phyloP scores from a whole-genome alignment of 139 green algal genomes.

The Micractinium sp. region DNA sequence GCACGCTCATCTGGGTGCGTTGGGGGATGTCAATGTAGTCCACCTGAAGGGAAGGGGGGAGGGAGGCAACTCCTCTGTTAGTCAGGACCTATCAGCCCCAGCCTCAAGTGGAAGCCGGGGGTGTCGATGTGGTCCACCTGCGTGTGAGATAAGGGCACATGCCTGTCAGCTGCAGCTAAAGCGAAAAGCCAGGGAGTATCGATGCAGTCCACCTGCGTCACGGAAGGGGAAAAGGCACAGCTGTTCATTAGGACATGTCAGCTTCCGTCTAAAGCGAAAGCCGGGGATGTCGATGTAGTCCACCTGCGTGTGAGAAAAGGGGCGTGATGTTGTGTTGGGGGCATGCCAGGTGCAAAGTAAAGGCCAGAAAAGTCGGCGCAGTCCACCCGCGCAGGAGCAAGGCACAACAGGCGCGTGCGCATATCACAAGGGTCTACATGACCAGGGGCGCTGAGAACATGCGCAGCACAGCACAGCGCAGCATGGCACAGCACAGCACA shows the following conservation, averaged over 20 bases:
- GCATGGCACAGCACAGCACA: no score
- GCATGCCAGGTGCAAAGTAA: not conserved
- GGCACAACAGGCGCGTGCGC: not conserved
- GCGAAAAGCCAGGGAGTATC: no score
- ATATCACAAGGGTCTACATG: no score
- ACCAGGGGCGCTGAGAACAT: no score
- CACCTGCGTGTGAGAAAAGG: not conserved
- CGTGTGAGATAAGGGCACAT: not conserved
- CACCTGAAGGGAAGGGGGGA: constrained; percentile 56
- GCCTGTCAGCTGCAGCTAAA: not conserved
- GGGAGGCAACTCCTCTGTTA: no score
- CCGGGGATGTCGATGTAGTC: not conserved
- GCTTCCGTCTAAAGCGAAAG: no score
- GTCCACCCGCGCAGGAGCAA: not conserved
- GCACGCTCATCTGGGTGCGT: constrained; percentile 79
- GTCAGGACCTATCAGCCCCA: no score
- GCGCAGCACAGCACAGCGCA: no score
- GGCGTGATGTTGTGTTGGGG: not conserved
- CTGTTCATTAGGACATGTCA: no score
- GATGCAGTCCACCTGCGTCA: no score
- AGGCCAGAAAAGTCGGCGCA: not conserved
- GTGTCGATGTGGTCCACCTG: not conserved
- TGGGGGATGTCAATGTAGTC: constrained; percentile 93
- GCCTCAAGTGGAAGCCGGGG: not conserved
- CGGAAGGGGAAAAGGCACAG: no score